Percentiles rank a stretch among this genome's conserved stretches.
Conservation (phyloP, 179 eudicot genomes). For the Actinidia chinensis region DNA sequence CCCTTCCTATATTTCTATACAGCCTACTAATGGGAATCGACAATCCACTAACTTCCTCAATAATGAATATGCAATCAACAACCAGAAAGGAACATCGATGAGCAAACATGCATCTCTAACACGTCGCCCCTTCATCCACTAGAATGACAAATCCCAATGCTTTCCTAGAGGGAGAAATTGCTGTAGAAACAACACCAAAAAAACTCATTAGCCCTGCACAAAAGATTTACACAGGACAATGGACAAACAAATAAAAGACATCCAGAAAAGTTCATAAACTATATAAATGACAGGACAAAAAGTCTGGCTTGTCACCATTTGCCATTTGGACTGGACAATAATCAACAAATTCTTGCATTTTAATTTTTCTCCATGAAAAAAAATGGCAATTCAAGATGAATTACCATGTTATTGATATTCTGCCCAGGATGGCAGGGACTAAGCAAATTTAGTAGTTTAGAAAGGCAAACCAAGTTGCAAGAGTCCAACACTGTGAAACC, state of each 20-base stretch:
- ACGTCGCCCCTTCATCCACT: too few species aligned
- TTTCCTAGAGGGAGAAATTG: neutral
- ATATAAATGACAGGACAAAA: neutral
- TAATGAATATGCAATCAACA: neutral
- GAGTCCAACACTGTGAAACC: neutral
- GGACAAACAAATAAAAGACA: neutral
- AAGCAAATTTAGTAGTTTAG: neutral
- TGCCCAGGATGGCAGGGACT: neutral
- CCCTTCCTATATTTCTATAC: neutral
- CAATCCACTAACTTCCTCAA: neutral
- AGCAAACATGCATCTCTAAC: neutral
- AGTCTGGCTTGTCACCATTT: neutral
- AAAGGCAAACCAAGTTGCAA: neutral
- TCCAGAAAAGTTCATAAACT: conserved; percentile 3
- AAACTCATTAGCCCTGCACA: neutral
- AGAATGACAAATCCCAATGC: neutral
- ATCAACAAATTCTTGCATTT: neutral
- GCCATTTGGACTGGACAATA: neutral
- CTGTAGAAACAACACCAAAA: neutral
- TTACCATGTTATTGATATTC: neutral
- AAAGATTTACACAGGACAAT: neutral
- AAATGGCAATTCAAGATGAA: neutral
- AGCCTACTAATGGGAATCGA: neutral
- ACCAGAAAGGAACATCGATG: neutral
- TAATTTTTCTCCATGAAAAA: conserved; percentile 6